Evolutionary conservation across 768 basidiomycete species (phyloP).

Genomic region (Cyathus striatus): DNA sequence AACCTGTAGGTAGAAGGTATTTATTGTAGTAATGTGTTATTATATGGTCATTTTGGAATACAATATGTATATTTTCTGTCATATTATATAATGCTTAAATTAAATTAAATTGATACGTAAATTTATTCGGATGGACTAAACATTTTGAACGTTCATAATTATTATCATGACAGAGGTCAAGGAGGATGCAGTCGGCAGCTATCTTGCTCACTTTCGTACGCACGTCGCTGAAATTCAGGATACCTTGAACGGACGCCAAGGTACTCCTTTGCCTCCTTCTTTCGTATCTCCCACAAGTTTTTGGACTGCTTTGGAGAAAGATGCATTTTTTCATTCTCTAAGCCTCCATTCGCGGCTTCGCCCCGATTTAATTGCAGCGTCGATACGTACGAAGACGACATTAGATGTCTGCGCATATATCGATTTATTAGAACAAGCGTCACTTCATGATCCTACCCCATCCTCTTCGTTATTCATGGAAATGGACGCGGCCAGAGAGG

Average conservation of each 20-base stretch:
- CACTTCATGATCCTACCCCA: conserved; percentile 7
- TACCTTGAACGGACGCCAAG: conserved; percentile 30
- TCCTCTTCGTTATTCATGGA: neutral
- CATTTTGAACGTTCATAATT: too few species aligned
- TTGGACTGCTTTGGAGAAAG: conserved; percentile 71
- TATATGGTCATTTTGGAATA: too few species aligned
- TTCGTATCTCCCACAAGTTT: conserved; percentile 32
- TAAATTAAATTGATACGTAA: neutral
- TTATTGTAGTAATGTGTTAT: neutral
- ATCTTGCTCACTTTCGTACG: conserved; percentile 16
- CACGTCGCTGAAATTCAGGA: conserved; percentile 28
- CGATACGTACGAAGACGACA: conserved; percentile 59
- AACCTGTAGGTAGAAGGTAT: conserved; percentile 22
- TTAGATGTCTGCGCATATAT: conserved; percentile 70
- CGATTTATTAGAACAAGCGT: conserved; percentile 40
- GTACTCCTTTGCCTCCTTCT: conserved; percentile 19
- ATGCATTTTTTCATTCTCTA: conserved; percentile 67
- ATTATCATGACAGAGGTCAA: too few species aligned
- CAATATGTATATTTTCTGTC: neutral
- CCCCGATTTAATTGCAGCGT: conserved; percentile 71
- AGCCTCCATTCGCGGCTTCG: conserved; percentile 62
- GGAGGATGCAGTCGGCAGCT: too few species aligned
- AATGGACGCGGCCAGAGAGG: conserved; percentile 42
- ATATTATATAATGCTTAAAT: neutral
- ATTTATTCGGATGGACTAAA: neutral